These are phyloP conservation scores for Fusarium albidum DNA, from an alignment of 2,329 filamentous ascomycete species.

Conservation along the genomic window DNA sequence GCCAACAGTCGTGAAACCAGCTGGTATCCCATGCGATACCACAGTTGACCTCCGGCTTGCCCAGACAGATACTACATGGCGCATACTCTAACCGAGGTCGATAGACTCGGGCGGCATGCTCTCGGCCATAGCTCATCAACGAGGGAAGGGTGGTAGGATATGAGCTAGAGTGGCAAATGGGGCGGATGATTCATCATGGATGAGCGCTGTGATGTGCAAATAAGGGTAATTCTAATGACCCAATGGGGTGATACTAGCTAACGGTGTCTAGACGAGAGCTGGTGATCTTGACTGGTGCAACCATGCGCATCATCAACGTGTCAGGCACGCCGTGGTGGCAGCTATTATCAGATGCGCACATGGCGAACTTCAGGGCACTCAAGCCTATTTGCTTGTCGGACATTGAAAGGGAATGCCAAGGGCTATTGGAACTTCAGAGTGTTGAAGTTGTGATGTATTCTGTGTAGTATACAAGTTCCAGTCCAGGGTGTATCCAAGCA, in stretches of 20 bases:
- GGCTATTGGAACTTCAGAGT: no score
- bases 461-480: no score
- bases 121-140: constrained; percentile 57
- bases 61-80: constrained; percentile 3
- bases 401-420: constrained; percentile 62
- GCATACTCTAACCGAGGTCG: constrained; percentile 15
- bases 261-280: constrained; percentile 45
- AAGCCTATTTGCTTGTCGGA: constrained; percentile 57
- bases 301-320: constrained; percentile 63
- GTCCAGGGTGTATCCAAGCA: not conserved
- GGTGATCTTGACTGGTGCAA: constrained; percentile 64
- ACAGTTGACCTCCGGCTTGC: not conserved
- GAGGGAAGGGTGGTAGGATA: constrained; percentile 47
- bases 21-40: not conserved
- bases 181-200: constrained; percentile 58
- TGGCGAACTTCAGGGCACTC: constrained; percentile 57
- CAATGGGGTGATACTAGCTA: not conserved
- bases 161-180: constrained; percentile 51
- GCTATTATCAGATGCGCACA: constrained; percentile 49
- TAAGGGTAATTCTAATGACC: constrained; percentile 52
- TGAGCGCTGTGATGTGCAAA: constrained; percentile 62
- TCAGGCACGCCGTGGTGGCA: constrained; percentile 53
- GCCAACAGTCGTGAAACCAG: not conserved
- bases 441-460: no score
- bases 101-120: constrained; percentile 59